A percentile compares a stretch with the other conserved stretches of the same genome.
Evolutionary conservation across 2,329 filamentous ascomycete genomes (phyloP).

Genomic region (Tolypocladium ovalisporum): DNA sequence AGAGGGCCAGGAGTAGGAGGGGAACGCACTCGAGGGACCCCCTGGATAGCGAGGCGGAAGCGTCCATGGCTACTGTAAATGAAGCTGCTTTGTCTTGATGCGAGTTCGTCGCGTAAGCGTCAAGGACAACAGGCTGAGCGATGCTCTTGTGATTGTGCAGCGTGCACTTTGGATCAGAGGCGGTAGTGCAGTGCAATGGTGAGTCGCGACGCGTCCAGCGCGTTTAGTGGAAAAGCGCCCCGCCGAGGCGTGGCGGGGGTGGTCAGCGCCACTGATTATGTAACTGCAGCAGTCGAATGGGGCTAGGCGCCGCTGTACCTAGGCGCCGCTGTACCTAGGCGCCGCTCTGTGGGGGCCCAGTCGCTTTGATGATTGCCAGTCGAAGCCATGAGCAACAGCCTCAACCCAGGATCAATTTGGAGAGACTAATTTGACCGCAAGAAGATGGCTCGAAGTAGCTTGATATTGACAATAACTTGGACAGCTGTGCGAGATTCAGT

Average conservation of each 20-base stretch:
- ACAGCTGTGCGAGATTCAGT: background rate
- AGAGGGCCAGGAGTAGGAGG: background rate
- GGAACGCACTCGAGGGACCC: conserved; percentile 36
- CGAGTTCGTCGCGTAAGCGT: background rate
- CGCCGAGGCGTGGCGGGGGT: conserved; percentile 8
- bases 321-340: no score
- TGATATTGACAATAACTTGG: no score
- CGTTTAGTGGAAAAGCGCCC: conserved; percentile 17
- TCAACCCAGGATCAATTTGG: background rate
- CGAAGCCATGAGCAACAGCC: background rate
- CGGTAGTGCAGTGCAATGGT: background rate
- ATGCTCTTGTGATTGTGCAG: background rate
- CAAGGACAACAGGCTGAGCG: no score
- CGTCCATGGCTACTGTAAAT: conserved; percentile 20
- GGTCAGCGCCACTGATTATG: conserved; percentile 2
- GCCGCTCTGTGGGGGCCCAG: no score
- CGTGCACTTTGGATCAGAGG: background rate
- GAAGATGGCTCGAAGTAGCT: background rate
- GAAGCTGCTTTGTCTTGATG: background rate
- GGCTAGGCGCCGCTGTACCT: no score
- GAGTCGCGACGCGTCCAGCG: conserved; percentile 22
- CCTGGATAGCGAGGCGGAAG: conserved; percentile 30
- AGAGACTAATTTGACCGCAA: background rate
- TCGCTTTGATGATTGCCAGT: background rate
- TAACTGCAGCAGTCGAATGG: no score